phyloP scores from a whole-genome alignment of 768 basidiomycete species.

The Ramaria rubella region DNA sequence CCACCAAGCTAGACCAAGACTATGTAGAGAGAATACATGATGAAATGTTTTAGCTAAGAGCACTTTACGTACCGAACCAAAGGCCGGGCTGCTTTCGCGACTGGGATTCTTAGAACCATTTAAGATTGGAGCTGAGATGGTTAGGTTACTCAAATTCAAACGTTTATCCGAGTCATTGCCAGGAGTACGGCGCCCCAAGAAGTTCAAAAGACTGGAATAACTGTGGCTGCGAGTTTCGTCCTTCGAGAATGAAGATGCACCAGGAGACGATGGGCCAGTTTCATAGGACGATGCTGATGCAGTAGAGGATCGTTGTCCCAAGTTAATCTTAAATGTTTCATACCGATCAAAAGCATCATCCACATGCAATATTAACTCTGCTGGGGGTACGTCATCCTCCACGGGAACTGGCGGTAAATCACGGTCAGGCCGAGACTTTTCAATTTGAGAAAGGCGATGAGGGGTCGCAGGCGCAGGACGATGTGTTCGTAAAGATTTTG shows the following conservation, averaged over 20 bases:
- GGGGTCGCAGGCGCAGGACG: constrained; percentile 52
- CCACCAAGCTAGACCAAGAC: constrained; percentile 92
- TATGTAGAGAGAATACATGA: constrained; percentile 22
- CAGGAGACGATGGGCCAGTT: constrained; percentile 15
- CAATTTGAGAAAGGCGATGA: constrained; percentile 13
- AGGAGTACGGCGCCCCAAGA: constrained; percentile 60
- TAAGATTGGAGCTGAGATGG: constrained; percentile 53
- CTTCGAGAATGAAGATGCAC: constrained; percentile 29
- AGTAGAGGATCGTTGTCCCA: constrained; percentile 44
- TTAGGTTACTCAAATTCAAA: constrained; percentile 17
- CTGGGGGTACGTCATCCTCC: constrained; percentile 17
- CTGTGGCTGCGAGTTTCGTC: constrained; percentile 32
- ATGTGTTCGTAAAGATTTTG: constrained; percentile 24
- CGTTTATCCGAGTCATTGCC: constrained; percentile 39
- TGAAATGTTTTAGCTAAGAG: neutral
- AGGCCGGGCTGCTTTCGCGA: constrained; percentile 51
- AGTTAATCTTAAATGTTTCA: constrained; percentile 64
- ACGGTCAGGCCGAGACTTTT: constrained; percentile 29
- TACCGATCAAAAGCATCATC: constrained; percentile 90
- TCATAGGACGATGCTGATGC: constrained; percentile 47
- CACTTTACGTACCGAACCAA: constrained; percentile 50
- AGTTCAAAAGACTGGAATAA: constrained; percentile 47
- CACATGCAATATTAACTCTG: constrained; percentile 38
- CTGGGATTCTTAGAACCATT: constrained; percentile 26
- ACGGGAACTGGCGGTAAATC: constrained; percentile 45